A percentile compares a stretch with the other conserved stretches of the same genome.
phyloP scores from a whole-genome alignment of 1,139 yeast species.

The Yamadazyma triangularis region DNA sequence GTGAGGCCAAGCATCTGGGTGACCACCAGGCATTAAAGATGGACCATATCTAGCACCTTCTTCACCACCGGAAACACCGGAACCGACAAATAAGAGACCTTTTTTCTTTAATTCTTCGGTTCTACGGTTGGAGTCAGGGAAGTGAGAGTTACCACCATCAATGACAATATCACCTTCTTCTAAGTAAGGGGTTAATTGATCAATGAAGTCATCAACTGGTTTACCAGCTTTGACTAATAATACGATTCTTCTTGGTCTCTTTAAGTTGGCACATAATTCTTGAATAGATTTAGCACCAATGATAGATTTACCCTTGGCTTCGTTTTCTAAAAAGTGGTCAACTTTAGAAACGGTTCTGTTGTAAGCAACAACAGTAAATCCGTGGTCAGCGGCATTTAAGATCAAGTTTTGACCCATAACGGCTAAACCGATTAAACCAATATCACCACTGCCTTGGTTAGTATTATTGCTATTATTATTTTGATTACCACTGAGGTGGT shows the following conservation, averaged over 20 bases:
- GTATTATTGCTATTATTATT: constrained; percentile 11
- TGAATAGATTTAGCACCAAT: constrained; percentile 92
- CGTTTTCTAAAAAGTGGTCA: constrained; percentile 86
- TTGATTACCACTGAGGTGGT: constrained; percentile 5
- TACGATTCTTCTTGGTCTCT: constrained; percentile 95
- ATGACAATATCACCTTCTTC: constrained; percentile 98
- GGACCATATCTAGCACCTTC: constrained; percentile 99
- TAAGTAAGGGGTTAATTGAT: constrained; percentile 81
- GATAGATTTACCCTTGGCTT: constrained; percentile 95
- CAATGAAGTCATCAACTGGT: constrained; percentile 91
- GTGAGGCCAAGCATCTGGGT: constrained; percentile 97
- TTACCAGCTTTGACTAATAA: constrained; percentile 94
- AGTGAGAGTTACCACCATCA: constrained; percentile 99
- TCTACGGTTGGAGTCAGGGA: constrained; percentile 98
- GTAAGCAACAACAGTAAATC: constrained; percentile 94
- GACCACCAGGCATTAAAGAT: constrained; percentile 99
- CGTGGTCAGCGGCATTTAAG: constrained; percentile 97
- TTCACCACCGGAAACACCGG: constrained; percentile 99
- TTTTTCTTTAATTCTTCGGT: constrained; percentile 80
- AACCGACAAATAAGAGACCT: constrained; percentile 93
- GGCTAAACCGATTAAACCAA: constrained; percentile 99
- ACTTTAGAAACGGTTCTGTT: constrained; percentile 97
- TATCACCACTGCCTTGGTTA: constrained; percentile 70
- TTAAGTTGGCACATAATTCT: constrained; percentile 83
- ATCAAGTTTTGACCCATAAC: constrained; percentile 99